phyloP scores from a whole-genome alignment of 768 basidiomycete genomes.

The Trametes cubensis region DNA sequence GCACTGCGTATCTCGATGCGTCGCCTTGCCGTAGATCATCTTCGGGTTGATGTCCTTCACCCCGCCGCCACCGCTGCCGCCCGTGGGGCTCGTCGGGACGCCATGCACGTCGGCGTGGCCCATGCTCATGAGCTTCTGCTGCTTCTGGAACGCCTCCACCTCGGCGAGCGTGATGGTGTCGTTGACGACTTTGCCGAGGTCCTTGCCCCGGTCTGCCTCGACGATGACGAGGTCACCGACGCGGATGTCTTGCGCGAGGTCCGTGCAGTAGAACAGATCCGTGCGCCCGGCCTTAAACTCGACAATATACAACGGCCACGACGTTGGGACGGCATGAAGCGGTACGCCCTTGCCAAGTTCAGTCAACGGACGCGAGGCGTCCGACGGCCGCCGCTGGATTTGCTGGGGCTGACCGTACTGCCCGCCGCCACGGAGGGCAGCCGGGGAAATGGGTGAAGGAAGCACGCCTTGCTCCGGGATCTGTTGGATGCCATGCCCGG shows the following conservation, averaged over 20 bases:
- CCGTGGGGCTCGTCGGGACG: conserved; percentile 55
- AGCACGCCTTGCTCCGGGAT: conserved; percentile 43
- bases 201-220: conserved; percentile 93
- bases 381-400: conserved; percentile 43
- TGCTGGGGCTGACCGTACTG: conserved; percentile 22
- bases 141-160: conserved; percentile 87
- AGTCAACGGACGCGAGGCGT: conserved; percentile 40
- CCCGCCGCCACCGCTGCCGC: conserved; percentile 43
- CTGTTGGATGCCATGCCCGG: conserved; percentile 67
- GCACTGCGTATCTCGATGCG: conserved; percentile 78
- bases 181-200: conserved; percentile 90
- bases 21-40: conserved; percentile 91
- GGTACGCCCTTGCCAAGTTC: conserved; percentile 91
- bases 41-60: conserved; percentile 97
- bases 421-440: conserved; percentile 24
- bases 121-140: conserved; percentile 55
- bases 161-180: conserved; percentile 88
- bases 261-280: conserved; percentile 90
- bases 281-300: conserved; percentile 98
- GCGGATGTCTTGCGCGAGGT: conserved; percentile 63
- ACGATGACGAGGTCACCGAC: conserved; percentile 95
- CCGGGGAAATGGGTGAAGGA: conserved; percentile 63
- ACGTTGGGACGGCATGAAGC: conserved; percentile 76
- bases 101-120: conserved; percentile 36
- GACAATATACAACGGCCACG: conserved; percentile 92